Percentiles rank a stretch among this genome's conserved stretches.
Evolutionary conservation across 345 rosid genomes (phyloP).

Genomic region (Iberis pinnata): DNA sequence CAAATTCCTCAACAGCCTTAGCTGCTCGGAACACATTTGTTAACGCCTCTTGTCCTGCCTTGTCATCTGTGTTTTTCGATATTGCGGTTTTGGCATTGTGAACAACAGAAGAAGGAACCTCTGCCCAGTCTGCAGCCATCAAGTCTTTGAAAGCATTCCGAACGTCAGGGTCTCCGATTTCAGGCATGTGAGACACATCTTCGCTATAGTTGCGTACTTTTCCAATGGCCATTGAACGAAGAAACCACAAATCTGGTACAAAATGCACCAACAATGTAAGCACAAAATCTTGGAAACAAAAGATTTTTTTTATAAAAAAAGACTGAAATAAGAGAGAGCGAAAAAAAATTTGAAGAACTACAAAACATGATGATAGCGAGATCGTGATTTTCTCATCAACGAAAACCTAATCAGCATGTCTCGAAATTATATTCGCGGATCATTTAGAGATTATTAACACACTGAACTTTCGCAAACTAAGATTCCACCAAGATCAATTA

Average conservation of each 20-base stretch:
- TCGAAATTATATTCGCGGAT: neutral
- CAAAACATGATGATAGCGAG: too few species aligned
- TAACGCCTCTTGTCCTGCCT: slow-evolving; percentile 67
- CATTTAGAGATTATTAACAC: slow-evolving; percentile 4
- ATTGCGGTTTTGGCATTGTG: slow-evolving; percentile 50
- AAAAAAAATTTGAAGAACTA: too few species aligned
- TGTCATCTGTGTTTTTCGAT: slow-evolving; percentile 56
- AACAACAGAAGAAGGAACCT: slow-evolving; percentile 46
- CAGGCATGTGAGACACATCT: slow-evolving; percentile 64
- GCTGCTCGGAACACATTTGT: slow-evolving; percentile 65
- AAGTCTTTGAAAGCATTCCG: slow-evolving; percentile 60
- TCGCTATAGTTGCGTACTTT: slow-evolving; percentile 47
- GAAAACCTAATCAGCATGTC: neutral
- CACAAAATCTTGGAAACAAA: slow-evolving; percentile 1
- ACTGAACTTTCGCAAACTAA: neutral
- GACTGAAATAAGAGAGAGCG: too few species aligned
- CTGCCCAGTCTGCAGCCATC: slow-evolving; percentile 81
- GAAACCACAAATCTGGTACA: slow-evolving; percentile 37
- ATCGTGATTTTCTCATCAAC: neutral
- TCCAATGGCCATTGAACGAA: slow-evolving; percentile 41
- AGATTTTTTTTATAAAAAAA: neutral
- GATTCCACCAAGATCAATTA: slow-evolving; percentile 1
- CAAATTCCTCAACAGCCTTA: slow-evolving; percentile 84
- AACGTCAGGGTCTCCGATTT: slow-evolving; percentile 49
- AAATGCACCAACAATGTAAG: neutral